Evolutionary conservation across 495 filamentous ascomycete species (phyloP).

Genomic region (Aspergillus sclerotiicarbonarius): DNA sequence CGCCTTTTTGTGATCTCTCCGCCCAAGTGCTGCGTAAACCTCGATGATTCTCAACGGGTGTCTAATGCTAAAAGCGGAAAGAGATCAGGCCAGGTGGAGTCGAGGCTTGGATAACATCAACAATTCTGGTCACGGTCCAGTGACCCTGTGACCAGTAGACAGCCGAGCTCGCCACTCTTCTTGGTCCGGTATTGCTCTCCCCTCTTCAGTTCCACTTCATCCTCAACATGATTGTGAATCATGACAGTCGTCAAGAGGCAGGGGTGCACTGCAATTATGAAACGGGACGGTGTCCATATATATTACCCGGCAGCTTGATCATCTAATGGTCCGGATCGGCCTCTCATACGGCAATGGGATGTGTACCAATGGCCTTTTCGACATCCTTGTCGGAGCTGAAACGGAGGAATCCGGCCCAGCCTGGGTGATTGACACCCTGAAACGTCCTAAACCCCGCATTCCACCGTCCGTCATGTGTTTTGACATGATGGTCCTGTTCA

Average conservation of each 20-base stretch:
- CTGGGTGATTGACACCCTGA: conserved; percentile 21
- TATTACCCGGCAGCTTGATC: neutral
- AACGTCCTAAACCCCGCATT: conserved; percentile 28
- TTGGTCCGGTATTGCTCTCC: neutral
- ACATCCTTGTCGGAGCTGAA: conserved; percentile 11
- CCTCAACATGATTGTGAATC: neutral
- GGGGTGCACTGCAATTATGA: neutral
- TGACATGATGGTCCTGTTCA: conserved; percentile 8
- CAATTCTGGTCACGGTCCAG: neutral
- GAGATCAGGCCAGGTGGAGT: neutral
- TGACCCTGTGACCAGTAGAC: neutral
- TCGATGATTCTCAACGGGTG: neutral
- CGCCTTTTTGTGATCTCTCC: neutral
- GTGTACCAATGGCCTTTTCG: conserved; percentile 6
- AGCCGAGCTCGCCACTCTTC: too few relatives aligned
- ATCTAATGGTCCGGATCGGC: neutral
- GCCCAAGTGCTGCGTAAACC: neutral
- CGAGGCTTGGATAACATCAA: neutral
- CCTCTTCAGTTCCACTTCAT: neutral
- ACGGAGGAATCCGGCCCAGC: conserved; percentile 9
- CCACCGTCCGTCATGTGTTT: conserved; percentile 15
- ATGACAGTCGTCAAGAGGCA: neutral
- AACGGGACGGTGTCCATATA: neutral
- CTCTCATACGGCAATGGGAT: neutral
- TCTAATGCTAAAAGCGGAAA: neutral